Evolutionary conservation across 805 yeast genomes (phyloP), one percentile per base, ranked within the genome.

Genomic region (Wilhelminamyces savonicus): DNA sequence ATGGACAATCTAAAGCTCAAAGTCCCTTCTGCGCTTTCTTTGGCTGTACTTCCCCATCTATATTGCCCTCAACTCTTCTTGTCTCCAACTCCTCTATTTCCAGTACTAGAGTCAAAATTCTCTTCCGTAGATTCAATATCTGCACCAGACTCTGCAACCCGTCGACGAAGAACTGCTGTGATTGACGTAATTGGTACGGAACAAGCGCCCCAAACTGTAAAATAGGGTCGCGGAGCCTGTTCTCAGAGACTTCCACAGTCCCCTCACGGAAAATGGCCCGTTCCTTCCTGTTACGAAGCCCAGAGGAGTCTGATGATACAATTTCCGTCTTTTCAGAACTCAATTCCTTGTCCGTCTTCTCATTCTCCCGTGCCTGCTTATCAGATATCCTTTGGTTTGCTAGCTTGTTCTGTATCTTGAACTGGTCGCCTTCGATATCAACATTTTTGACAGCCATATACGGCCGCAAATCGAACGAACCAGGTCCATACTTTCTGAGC

Each of bases 121-220:
- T 32, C 11, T 23, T 23, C 28, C 32, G 47, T 23, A 60, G 32
- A 25, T 48, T 47, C 5, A 43, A 28, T 7, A 56, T 27, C 17
- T 39, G 31, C 7, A 58, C 33, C 10, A 56, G 37, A 20, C 41
- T 38, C 9, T 24, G 19, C 11, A 71, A 35, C 0, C 66, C 66
- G 2, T 28, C 29, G 3, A 29, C 40, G 36, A 74, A 74, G 17
- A 44, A 40, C 1, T 15, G 24, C 40, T 69, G 74, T 2, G 73
- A 54, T 17, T 38, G 31, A 5, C 61, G 48, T 15, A 74, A 44
- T 21, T 59, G 58, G 23, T 36, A 42, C 6, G 78, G 73, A 3
- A 65, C 73, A 22, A 74, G 45, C 0, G 63, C 64, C 2, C 74
- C 74, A 48, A 74, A 69, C 59, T 69, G 73, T 21, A 53, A 16